Evolutionary conservation across 2,329 filamentous ascomycete species (phyloP).

Genomic region (Penicillium polonicum): DNA sequence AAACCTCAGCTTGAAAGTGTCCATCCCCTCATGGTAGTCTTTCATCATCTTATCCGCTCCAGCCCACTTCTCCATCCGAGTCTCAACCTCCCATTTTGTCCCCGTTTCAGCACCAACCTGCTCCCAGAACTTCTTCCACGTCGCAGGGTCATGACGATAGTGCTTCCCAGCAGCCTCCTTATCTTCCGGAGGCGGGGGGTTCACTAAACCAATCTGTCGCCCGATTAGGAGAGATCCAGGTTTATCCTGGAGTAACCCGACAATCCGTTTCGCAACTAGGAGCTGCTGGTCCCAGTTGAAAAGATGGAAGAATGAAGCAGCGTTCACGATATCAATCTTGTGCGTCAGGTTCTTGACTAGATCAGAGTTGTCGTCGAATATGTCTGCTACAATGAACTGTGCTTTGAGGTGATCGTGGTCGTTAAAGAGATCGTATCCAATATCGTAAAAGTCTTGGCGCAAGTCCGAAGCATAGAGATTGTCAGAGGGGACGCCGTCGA

Average conservation of each 20-base stretch:
- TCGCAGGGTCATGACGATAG: constrained; percentile 52
- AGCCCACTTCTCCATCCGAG: constrained; percentile 18
- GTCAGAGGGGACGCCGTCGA: constrained; percentile 50
- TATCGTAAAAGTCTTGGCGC: constrained; percentile 52
- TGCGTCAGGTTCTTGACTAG: constrained; percentile 27
- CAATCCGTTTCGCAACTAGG: constrained; percentile 33
- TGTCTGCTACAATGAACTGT: constrained; percentile 44
- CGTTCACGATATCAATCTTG: constrained; percentile 41
- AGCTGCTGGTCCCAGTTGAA: constrained; percentile 38
- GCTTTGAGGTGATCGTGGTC: constrained; percentile 43
- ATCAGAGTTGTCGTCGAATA: constrained; percentile 35
- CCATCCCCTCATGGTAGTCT: constrained; percentile 13
- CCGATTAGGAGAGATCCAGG: constrained; percentile 27
- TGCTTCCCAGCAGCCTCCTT: constrained; percentile 16
- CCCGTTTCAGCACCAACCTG: constrained; percentile 52
- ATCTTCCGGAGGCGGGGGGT: constrained; percentile 12
- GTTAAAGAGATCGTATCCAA: constrained; percentile 65
- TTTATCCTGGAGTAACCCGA: constrained; percentile 30
- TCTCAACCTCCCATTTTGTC: constrained; percentile 50
- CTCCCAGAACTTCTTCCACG: constrained; percentile 56
- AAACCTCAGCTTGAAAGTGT: constrained; percentile 20
- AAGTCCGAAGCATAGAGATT: constrained; percentile 55
- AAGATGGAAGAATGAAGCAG: constrained; percentile 45
- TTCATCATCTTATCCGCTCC: constrained; percentile 9
- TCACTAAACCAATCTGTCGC: constrained; percentile 21